A percentile compares a stretch with the other conserved stretches of the same genome.
These are phyloP conservation scores for Styphnolobium japonicum DNA, from an alignment of 306 rosid species.

Conservation along the genomic window DNA sequence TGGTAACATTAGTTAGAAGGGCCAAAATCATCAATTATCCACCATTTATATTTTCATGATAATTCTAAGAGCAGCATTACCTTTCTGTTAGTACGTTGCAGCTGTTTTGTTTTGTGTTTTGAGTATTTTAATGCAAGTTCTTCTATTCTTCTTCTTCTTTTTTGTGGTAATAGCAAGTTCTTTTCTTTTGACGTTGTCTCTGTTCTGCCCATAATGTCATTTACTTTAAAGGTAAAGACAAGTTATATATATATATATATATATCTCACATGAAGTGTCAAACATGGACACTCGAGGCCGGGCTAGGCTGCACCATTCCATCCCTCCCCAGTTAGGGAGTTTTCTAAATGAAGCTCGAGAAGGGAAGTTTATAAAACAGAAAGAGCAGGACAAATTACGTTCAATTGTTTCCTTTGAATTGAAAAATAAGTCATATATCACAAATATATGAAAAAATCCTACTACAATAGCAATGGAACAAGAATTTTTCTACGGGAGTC, in stretches of 20 bases:
- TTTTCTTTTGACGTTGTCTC: background rate
- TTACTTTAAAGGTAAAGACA: background rate
- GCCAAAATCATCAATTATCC: background rate
- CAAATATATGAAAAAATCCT: slow-evolving; percentile 38
- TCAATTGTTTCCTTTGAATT: slow-evolving; percentile 18
- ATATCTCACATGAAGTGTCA: background rate
- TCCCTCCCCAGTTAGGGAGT: background rate
- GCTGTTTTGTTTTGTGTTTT: background rate
- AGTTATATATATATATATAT: background rate
- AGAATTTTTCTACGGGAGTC: slow-evolving; percentile 27
- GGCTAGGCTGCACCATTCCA: background rate
- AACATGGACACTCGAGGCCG: background rate
- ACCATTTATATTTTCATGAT: background rate
- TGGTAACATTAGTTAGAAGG: background rate
- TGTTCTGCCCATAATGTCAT: background rate
- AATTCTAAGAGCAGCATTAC: background rate
- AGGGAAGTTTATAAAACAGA: too few species aligned
- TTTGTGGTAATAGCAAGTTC: too few species aligned
- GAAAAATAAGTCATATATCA: slow-evolving; percentile 21
- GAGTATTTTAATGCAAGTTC: background rate
- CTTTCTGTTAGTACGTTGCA: background rate
- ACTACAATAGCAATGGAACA: slow-evolving; percentile 18
- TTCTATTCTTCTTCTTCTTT: too few species aligned
- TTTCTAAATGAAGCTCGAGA: too few species aligned
- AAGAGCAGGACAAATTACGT: too few species aligned